Base-by-base conservation (phyloP, 2,329 filamentous ascomycete genomes). In the Colletotrichum phormii region DNA sequence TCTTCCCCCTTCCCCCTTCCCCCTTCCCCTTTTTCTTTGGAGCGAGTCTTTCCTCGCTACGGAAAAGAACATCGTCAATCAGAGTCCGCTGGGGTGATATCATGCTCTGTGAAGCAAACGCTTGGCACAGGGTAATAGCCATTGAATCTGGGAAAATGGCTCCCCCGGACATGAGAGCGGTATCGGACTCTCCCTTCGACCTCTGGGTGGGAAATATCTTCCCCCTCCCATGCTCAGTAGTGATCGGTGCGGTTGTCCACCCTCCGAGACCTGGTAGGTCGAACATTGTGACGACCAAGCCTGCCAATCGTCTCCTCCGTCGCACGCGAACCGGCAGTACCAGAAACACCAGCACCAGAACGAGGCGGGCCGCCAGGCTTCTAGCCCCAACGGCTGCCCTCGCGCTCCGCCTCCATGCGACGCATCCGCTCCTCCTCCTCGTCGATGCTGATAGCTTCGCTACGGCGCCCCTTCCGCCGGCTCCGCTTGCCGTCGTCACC, bases 331-430 rank as follows among this genome's bases (percentile, higher is more conserved):
- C 66, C 15, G 54, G 13, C 29, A 24, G 55, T 6, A 42, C 37
- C 37, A 15, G 5, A 13, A 42, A 2, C 35, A 42, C 35, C 33
- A 11, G 33, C 33, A 12, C 35, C 29, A 13, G 42, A 8, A 22
- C 12, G 26, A 15, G 51, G 22, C 35, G 22, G 13, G 24, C 29
- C 60, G 58, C 35, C 15, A 12, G 59, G 22, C 71, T 61, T 60
- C 77, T 81, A 87, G 49, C 82, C 83, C 86, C 86, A 89, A 53
- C 87, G 84, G 11, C 82, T 83, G 58, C 83, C 84, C 77, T 92
- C 90, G 74, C 91, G 84, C 80, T 93, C 90, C 35, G 84, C 86
- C 80, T 92, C 90, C 57, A 89, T 81, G 72, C 89, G 82, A 60
- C 85, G 85, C 86, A 87, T 87, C 74, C 86, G 84, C 76, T 87